Evolutionary conservation across 495 filamentous ascomycete species (phyloP), one percentile per base, ranked within the genome.

Genomic region (Parathielavia hyrcaniae): DNA sequence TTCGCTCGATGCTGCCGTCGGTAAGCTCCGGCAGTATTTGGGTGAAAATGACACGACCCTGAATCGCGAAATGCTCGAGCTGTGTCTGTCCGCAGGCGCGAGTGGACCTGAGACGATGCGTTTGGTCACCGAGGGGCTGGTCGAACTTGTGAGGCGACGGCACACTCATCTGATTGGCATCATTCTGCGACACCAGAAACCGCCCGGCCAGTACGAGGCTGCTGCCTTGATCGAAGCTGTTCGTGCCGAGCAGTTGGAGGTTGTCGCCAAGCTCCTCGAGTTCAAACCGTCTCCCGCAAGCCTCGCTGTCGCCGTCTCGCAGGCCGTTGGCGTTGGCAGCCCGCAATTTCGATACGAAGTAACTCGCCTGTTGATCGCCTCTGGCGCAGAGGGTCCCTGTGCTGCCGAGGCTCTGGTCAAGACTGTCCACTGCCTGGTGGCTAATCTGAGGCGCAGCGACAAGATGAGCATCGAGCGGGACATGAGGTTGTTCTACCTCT

Each of bases 401-500:
- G 64, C 60, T 6, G 64, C 62, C 6, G 64, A 63, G 8, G 67
- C 67, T 0, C 50, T 71, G 0, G 58, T 69, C 45, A 58, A 55
- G n/a, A 45, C 61, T 2, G 55, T 63, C 6, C 57, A 66, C n/a
- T 52, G 50, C 3, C 44, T 66, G 0, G 56, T 64, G 8, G 48
- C 55, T 6, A 45, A 53, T 39, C 12, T 22, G 8, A 23, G 52
- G 22, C 38, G 43, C 19, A 50, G 44, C 10, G 50, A 57, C 39
- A 53, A 53, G 22, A 50, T 49, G 1, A 57, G 30, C 13, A 57
- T 41, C 16, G 50, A 54, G 13, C 59, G 61, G 35, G 71, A 76
- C 49, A 67, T 60, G 50, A 49, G 52, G 26, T 58, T 77, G 1
- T 65, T 76, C 8, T 63, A 62, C 44, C 63, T 67, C 1, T 52